These are phyloP conservation scores for Amborella trichopoda DNA, from an alignment of 164 flowering plant species.

Conservation along the genomic window DNA sequence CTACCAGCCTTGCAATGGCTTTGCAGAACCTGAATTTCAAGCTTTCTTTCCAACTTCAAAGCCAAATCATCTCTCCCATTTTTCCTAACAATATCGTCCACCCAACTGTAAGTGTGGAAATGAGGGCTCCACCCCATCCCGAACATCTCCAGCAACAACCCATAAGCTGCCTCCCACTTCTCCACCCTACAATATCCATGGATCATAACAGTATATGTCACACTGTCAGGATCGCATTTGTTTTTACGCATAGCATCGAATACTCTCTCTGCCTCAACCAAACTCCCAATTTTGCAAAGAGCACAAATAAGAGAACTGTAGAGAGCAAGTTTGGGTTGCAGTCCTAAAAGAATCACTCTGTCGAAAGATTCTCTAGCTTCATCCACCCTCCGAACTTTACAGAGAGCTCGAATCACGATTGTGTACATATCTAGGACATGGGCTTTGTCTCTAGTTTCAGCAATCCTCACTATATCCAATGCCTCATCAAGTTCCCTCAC, in stretches of 20 bases:
- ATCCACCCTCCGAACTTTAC: slow-evolving; percentile 18
- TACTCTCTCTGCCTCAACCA: slow-evolving; percentile 24
- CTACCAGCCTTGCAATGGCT: slow-evolving; percentile 27
- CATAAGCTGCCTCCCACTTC: slow-evolving; percentile 29
- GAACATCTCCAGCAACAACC: slow-evolving; percentile 27
- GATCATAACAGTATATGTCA: slow-evolving; percentile 24
- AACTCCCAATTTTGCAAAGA: slow-evolving; percentile 19
- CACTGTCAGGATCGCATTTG: slow-evolving; percentile 25
- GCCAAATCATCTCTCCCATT: slow-evolving; percentile 20
- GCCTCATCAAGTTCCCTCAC: slow-evolving; percentile 24
- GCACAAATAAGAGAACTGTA: slow-evolving; percentile 25
- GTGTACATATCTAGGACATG: slow-evolving; percentile 22
- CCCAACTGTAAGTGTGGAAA: slow-evolving; percentile 20
- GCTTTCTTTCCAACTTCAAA: slow-evolving; percentile 21
- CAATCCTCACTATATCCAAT: slow-evolving; percentile 19
- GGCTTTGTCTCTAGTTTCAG: slow-evolving; percentile 17
- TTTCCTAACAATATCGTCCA: slow-evolving; percentile 23
- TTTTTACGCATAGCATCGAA: slow-evolving; percentile 28
- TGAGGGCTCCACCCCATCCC: slow-evolving; percentile 28
- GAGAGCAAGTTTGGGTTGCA: slow-evolving; percentile 24
- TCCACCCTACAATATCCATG: slow-evolving; percentile 23
- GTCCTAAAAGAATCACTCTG: slow-evolving; percentile 20
- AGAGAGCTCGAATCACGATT: slow-evolving; percentile 20
- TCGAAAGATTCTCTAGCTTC: slow-evolving; percentile 22
- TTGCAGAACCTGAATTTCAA: slow-evolving; percentile 23